Percentiles rank a stretch among this genome's conserved stretches.
phyloP scores from a whole-genome alignment of 352 stramenopile genomes.

The Globisporangium polare region DNA sequence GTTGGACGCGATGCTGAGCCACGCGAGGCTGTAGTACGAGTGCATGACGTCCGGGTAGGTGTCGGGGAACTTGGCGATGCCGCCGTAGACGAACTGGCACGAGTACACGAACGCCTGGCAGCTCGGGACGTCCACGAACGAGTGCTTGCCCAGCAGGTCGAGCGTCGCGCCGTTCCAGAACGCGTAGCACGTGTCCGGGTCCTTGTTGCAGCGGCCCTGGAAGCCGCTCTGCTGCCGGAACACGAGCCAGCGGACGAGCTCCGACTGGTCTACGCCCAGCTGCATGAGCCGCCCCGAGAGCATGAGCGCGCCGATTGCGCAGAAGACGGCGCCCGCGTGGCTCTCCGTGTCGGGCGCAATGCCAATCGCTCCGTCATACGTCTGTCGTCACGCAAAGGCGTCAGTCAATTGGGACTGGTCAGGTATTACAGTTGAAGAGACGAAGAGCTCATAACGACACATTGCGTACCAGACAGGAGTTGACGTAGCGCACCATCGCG shows the following conservation, averaged over 20 bases:
- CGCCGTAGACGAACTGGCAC: constrained; percentile 83
- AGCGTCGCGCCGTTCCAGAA: constrained; percentile 92
- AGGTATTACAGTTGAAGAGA: neutral
- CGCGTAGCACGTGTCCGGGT: constrained; percentile 87
- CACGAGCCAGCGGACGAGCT: constrained; percentile 78
- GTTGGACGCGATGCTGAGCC: constrained; percentile 79
- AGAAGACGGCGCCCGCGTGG: constrained; percentile 73
- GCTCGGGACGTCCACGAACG: constrained; percentile 66
- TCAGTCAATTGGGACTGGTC: neutral
- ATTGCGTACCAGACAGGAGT: constrained; percentile 64
- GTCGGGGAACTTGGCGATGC: constrained; percentile 80
- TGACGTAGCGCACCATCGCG: constrained; percentile 76
- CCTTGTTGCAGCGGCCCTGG: constrained; percentile 90
- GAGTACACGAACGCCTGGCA: constrained; percentile 78
- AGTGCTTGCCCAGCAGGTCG: constrained; percentile 69
- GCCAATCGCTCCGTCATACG: constrained; percentile 80
- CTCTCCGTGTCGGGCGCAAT: constrained; percentile 59
- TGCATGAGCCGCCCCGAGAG: constrained; percentile 69
- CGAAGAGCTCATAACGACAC: neutral
- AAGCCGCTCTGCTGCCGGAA: constrained; percentile 85
- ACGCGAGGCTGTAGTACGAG: constrained; percentile 89
- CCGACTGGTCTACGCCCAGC: constrained; percentile 54
- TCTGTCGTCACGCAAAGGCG: constrained; percentile 26
- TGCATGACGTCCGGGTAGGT: constrained; percentile 88
- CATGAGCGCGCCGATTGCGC: constrained; percentile 66